Evolutionary conservation across 768 basidiomycete genomes (phyloP), one percentile per base, ranked within the genome.

Genomic region (Chalciporus chontae): DNA sequence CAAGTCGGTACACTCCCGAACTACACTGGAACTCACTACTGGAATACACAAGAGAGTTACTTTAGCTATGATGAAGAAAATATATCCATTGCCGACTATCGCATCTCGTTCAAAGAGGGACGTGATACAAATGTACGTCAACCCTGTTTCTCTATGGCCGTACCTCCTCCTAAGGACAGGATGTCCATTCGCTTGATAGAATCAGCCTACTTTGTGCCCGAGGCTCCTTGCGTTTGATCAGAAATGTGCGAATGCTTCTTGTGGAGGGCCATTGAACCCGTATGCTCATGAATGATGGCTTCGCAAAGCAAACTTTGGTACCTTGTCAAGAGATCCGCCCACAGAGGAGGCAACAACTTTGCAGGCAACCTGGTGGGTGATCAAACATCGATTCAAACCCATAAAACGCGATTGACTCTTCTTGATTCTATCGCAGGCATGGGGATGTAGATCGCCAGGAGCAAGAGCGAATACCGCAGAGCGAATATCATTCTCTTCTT

Each of bases 21-120:
- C 60, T 81, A 82, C 60, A 67, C 77, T 17, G 87, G 86, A 40
- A 80, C 86, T 0, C 88, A 90, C 59, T 90, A 87, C 57, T 91
- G 87, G 87, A 90, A 90, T 59, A 77, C 85, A 1, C 87, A 90
- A 65, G 84, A 88, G 64, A 75, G 67, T 54, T 90, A 90, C 63
- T 77, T 84, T 55, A 71, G 73, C 0, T 77, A 77, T 52, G 70
- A 72, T 18, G 75, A 75, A 41, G 67, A 64, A 34, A 70, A 74
- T 47, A 74, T 76, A 19, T 58, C 75, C 4, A 48, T 73, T 27
- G 68, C 79, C 32, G 73, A 78, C 49, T 71, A 79, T 58, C 74
- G 76, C 52, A 69, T 85, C 42, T 89, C 87, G 10, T 90, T 89
- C 64, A 71, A 78, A 57, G 84, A 88, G 64, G 79, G 81, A 26